Evolutionary conservation across 352 stramenopile genomes (phyloP), one percentile per base, ranked within the genome.

Genomic region (Globisporangium cederbergense): DNA sequence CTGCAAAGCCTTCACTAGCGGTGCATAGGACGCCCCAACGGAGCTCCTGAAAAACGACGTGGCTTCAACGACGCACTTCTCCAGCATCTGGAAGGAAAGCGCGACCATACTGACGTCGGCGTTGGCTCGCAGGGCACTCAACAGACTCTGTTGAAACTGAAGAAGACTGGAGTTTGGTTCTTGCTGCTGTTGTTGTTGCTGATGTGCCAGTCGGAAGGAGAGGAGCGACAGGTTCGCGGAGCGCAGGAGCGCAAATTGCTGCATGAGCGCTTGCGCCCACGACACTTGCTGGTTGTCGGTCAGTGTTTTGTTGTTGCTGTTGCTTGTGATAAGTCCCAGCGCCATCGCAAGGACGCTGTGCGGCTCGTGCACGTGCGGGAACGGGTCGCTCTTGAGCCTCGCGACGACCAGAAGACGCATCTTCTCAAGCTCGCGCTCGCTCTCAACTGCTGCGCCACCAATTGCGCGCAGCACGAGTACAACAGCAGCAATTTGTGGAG

Each of bases 181-280:
- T 60, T 18, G 20, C 4, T 10, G 49, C 28, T 30, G 22, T 32
- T 28, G 18, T 22, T 38, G 22, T 20, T 38, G 25, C n/a, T 53
- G 38, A 22, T 34, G 10, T 28, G 1, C 45, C 1, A 75, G 51
- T 2, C 40, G 63, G 3, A 63, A 56, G 20, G 66, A 75, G 13
- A 75, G 25, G 4, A 82, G 56, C 11, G 70, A 58, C n/a, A 81
- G 63, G 20, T 60, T 73, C 9, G 66, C 45, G 28, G 72, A 50
- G 42, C 70, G 70, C 18, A 77, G 40, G n/a, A 79, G 42, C 20
- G 72, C 68, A 53, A 85, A 79, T 13, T 74, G 67, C 47, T 69
- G 68, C 20, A 81, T 28, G n/a, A 82, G 42, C 20, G 57, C 64
- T 25, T 53, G 52, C 56, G 69, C 65, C 42, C 58, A 71, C 10